Evolutionary conservation across 2,329 filamentous ascomycete genomes (phyloP).

Genomic region (Alternaria postmessia): DNA sequence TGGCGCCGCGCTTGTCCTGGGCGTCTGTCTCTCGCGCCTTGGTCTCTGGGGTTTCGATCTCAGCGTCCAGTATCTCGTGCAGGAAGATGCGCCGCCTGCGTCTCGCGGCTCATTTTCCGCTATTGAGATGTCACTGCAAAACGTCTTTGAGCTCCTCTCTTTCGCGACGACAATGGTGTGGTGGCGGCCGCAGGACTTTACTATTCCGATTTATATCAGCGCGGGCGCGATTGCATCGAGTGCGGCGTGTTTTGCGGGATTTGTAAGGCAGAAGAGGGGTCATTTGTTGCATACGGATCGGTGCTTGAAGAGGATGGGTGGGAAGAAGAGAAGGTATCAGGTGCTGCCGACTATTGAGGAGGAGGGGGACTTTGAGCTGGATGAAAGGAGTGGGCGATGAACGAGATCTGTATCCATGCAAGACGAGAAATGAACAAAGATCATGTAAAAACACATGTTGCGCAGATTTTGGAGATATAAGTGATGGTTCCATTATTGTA

Average conservation of each 20-base stretch:
- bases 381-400: background rate
- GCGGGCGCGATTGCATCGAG: constrained; percentile 61
- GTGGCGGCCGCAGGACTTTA: constrained; percentile 69
- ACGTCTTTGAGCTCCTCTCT: constrained; percentile 72
- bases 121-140: constrained; percentile 73
- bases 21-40: constrained; percentile 52
- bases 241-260: constrained; percentile 62
- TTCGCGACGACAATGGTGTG: constrained; percentile 73
- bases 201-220: constrained; percentile 68
- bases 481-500: background rate
- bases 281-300: constrained; percentile 54
- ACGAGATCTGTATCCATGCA: background rate
- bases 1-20: constrained; percentile 46
- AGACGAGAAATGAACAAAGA: background rate
- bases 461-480: background rate
- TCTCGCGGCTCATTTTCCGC: constrained; percentile 73
- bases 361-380: constrained; percentile 20
- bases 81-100: constrained; percentile 52
- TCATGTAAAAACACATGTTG: too few relatives aligned
- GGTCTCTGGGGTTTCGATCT: constrained; percentile 61
- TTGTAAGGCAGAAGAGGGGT: constrained; percentile 65
- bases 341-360: constrained; percentile 35
- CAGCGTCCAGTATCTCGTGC: constrained; percentile 56
- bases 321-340: constrained; percentile 26
- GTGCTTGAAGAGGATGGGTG: constrained; percentile 28